A percentile compares a stretch with the other conserved stretches of the same genome.
Evolutionary conservation across 73 alveolate genomes (phyloP).

Genomic region (Paramecium octaurelia): DNA sequence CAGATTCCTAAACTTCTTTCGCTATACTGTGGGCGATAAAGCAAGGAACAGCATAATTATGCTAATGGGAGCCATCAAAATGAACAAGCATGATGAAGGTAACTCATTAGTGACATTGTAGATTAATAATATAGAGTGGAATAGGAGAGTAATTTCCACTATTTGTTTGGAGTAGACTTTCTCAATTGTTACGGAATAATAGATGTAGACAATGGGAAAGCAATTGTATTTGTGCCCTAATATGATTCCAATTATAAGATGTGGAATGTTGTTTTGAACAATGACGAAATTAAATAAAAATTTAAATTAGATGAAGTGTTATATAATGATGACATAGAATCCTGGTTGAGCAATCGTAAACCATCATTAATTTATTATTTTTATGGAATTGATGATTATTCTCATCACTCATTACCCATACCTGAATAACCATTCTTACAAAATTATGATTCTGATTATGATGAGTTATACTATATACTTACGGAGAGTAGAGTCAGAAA

Average conservation of each 20-base stretch:
- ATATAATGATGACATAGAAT: conserved; percentile 72
- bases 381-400: conserved; percentile 83
- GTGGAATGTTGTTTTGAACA: conserved; percentile 76
- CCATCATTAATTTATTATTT: conserved; percentile 81
- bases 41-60: conserved; percentile 32
- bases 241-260: conserved; percentile 61
- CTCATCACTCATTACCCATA: conserved; percentile 68
- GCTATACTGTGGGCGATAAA: conserved; percentile 69
- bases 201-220: conserved; percentile 65
- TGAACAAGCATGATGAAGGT: conserved; percentile 35
- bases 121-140: conserved; percentile 68
- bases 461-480: conserved; percentile 72
- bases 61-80: neutral
- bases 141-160: conserved; percentile 77
- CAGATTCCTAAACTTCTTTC: conserved; percentile 42
- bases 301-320: conserved; percentile 76
- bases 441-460: conserved; percentile 72
- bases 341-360: conserved; percentile 59
- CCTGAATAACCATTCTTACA: conserved; percentile 73
- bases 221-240: conserved; percentile 67
- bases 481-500: conserved; percentile 83
- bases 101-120: neutral
- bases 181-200: conserved; percentile 73
- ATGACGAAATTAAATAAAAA: conserved; percentile 69
- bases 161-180: conserved; percentile 77